phyloP scores from a whole-genome alignment of 495 filamentous ascomycete species.

The Penicillium atrosanguineum region DNA sequence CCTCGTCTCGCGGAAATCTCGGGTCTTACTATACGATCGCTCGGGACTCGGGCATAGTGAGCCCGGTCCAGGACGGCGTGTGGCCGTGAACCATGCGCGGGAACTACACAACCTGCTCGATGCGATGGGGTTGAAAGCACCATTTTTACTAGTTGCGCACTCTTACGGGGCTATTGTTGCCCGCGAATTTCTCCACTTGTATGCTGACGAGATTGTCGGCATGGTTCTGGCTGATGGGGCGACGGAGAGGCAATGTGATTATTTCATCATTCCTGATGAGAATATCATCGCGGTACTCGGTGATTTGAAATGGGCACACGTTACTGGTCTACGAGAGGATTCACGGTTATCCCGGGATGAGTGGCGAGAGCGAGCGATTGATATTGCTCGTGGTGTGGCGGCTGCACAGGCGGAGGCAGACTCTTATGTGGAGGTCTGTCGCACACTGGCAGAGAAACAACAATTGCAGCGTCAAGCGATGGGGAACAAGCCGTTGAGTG shows the following conservation, averaged over 20 bases:
- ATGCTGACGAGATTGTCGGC: slow-evolving; percentile 28
- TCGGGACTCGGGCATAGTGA: slow-evolving; percentile 39
- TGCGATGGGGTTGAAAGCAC: slow-evolving; percentile 18
- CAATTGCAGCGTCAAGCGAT: slow-evolving; percentile 32
- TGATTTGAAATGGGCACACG: slow-evolving; percentile 27
- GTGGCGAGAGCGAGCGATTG: slow-evolving; percentile 35
- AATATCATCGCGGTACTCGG: slow-evolving; percentile 32
- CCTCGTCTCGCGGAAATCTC: slow-evolving; percentile 24
- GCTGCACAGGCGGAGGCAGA: slow-evolving; percentile 19
- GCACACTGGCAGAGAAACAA: slow-evolving; percentile 26
- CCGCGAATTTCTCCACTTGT: slow-evolving; percentile 42
- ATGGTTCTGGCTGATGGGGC: slow-evolving; percentile 42
- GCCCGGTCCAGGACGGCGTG: slow-evolving; percentile 11
- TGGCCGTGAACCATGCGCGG: slow-evolving; percentile 24
- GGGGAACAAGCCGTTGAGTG: slow-evolving; percentile 34
- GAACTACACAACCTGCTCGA: slow-evolving; percentile 34
- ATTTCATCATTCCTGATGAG: slow-evolving; percentile 30
- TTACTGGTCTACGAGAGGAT: slow-evolving; percentile 30
- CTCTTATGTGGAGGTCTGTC: slow-evolving; percentile 20
- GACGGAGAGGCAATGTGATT: slow-evolving; percentile 34
- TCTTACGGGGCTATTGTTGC: slow-evolving; percentile 53
- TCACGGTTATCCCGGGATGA: slow-evolving; percentile 30
- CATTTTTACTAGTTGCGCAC: slow-evolving; percentile 47
- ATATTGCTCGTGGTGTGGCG: slow-evolving; percentile 26
- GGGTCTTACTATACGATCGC: slow-evolving; percentile 44